Evolutionary conservation across 192 early-diverging fungal species (phyloP).

Genomic region (Coemansia sp.): DNA sequence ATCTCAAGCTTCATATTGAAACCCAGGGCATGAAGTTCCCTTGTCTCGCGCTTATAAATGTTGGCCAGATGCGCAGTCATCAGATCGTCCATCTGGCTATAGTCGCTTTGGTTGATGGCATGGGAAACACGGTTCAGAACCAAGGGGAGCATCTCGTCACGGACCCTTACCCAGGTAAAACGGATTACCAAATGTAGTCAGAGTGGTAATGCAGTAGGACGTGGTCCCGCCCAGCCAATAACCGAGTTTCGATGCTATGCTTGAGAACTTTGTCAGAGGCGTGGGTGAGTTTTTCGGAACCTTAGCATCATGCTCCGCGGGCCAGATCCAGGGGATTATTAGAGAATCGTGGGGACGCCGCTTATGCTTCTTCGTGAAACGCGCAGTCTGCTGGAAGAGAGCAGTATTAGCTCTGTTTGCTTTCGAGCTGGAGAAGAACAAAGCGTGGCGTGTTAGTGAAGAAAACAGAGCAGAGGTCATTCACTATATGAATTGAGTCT

Average conservation of each 20-base stretch:
- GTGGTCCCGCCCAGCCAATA: too few relatives aligned
- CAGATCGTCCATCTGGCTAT: slow-evolving; percentile 9
- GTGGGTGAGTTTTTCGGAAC: background rate
- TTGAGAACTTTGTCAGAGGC: background rate
- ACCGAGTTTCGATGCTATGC: background rate
- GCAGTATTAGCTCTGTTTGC: background rate
- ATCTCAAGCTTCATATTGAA: slow-evolving; percentile 9
- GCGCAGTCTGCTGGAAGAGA: background rate
- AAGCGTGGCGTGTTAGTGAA: background rate
- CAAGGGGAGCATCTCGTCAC: slow-evolving; percentile 11
- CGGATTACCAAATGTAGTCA: background rate
- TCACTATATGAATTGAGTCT: too few relatives aligned
- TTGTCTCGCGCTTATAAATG: slow-evolving; percentile 23
- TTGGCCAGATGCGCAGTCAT: slow-evolving; percentile 17
- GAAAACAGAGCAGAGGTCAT: background rate
- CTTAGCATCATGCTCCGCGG: slow-evolving; percentile 4
- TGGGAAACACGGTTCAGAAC: slow-evolving; percentile 12
- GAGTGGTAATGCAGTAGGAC: too few relatives aligned
- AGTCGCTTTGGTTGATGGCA: slow-evolving; percentile 18
- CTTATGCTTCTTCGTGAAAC: slow-evolving; percentile 3
- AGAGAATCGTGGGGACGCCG: slow-evolving; percentile 16
- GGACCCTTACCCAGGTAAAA: slow-evolving; percentile 9
- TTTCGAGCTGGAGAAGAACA: background rate
- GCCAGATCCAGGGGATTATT: slow-evolving; percentile 38
- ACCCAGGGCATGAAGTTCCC: slow-evolving; percentile 16